A percentile compares a stretch with the other conserved stretches of the same genome.
These are phyloP conservation scores for Rhizopogon roseolus DNA, from an alignment of 768 basidiomycete genomes.

Conservation along the genomic window DNA sequence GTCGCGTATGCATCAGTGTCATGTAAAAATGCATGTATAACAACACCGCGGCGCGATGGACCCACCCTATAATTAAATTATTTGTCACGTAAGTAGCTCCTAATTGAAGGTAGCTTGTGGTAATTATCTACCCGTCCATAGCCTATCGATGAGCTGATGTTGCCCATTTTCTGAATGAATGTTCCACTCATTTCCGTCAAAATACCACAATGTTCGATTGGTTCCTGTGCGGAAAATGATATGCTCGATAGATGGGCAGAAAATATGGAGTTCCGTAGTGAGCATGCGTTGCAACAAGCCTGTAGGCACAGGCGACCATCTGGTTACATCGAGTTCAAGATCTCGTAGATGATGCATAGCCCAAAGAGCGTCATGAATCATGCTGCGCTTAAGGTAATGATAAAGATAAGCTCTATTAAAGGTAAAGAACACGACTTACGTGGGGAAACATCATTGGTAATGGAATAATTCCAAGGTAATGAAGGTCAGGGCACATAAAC, in stretches of 20 bases:
- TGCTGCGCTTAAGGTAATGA: conserved; percentile 16
- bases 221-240: conserved; percentile 31
- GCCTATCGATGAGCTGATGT: conserved; percentile 20
- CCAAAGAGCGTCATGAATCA: conserved; percentile 32
- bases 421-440: conserved; percentile 23
- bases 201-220: conserved; percentile 22
- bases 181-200: conserved; percentile 33
- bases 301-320: conserved; percentile 29
- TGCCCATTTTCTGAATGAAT: conserved; percentile 22
- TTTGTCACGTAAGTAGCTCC: conserved; percentile 20
- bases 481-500: conserved; percentile 28
- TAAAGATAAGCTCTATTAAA: conserved; percentile 1
- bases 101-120: conserved; percentile 1
- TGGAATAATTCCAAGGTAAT: conserved; percentile 34
- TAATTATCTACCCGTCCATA: conserved; percentile 24
- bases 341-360: conserved; percentile 27
- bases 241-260: conserved; percentile 28
- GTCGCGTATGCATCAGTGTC: conserved; percentile 13
- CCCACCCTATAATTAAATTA: conserved; percentile 16
- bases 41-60: conserved; percentile 19
- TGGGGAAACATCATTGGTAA: conserved; percentile 26
- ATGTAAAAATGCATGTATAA: conserved; percentile 14
- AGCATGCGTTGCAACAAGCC: conserved; percentile 30
- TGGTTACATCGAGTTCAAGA: conserved; percentile 33
- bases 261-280: conserved; percentile 34